Evolutionary conservation across 352 stramenopile species (phyloP), one percentile per base, ranked within the genome.

Genomic region (Phytophthora ohioensis): DNA sequence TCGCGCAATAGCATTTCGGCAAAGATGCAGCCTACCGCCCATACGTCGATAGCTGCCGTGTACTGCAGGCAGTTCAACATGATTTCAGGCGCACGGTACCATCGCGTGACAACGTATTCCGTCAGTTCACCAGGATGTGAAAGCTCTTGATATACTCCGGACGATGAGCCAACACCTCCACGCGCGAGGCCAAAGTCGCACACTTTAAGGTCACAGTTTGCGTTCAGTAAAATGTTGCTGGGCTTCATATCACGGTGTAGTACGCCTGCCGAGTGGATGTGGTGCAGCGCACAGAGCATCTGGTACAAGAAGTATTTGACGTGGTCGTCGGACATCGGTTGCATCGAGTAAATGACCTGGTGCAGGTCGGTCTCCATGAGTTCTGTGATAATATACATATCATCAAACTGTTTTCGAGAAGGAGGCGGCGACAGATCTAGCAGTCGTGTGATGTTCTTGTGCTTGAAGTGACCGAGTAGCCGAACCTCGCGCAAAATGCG

Each of bases 21-120:
- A 71, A 99, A 98, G 65, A 99, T 99, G 72, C 98, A 99, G 15
- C 97, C 98, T 17, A 98, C 95, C 57, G 87, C 90, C 95, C 95
- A 98, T 13, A 98, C 74, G 70, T 98, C 95, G 60, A 99, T 94
- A 21, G 92, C 88, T 66, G 97, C 91, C 3, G 91, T 96, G 78
- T 99, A 99, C 38, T 98, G 81, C 43, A 98, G 85, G 66, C 92
- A 98, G 27, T 95, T 96, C 36, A 99, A 79, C 95, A 99, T 98
- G 46, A 98, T 94, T 79, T 98, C 91, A 5, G 91, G 90, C 15
- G 91, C 92, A 15, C 91, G 82, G 65, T 97, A 97, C 88, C 90
- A 97, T 11, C 81, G 71, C 3, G 90, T 97, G 36, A 94, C 75
- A 35, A 87, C 76, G 67, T 89, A 79, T 51, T 90, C 80, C 0